phyloP scores from a whole-genome alignment of 306 rosid genomes.

The Fagus sylvatica region DNA sequence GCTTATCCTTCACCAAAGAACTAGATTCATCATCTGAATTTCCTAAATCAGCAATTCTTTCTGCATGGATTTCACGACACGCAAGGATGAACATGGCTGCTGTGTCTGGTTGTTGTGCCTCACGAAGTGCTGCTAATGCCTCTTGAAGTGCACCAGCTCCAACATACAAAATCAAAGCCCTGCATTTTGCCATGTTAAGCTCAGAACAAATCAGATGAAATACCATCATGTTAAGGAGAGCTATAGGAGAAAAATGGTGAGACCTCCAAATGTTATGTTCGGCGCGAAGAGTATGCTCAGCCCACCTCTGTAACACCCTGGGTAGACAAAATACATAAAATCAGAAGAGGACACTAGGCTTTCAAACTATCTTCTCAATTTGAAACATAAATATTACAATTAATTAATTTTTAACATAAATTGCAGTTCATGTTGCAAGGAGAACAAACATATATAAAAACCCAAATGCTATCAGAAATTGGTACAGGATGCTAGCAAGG shows the following conservation, averaged over 20 bases:
- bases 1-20: conserved; percentile 44
- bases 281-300: conserved; percentile 58
- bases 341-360: conserved; percentile 20
- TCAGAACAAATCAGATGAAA: conserved; percentile 26
- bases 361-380: conserved; percentile 17
- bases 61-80: conserved; percentile 83
- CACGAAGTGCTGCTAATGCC: conserved; percentile 92
- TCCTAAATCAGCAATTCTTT: conserved; percentile 50
- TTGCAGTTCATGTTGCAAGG: background rate
- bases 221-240: conserved; percentile 4
- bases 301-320: conserved; percentile 98
- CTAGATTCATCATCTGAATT: conserved; percentile 50
- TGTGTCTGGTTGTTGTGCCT: conserved; percentile 86
- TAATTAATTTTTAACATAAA: background rate
- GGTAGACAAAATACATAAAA: conserved; percentile 31
- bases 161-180: conserved; percentile 88
- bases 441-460: background rate
- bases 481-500: background rate
- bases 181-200: conserved; percentile 41
- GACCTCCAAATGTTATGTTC: conserved; percentile 99
- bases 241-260: conserved; percentile 13
- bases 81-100: conserved; percentile 95
- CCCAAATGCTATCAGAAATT: background rate
- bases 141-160: conserved; percentile 96
- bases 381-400: background rate